Evolutionary conservation across 2,329 filamentous ascomycete species (phyloP), one percentile per base, ranked within the genome.

Genomic region (Stachybotrys chlorohalonatus): DNA sequence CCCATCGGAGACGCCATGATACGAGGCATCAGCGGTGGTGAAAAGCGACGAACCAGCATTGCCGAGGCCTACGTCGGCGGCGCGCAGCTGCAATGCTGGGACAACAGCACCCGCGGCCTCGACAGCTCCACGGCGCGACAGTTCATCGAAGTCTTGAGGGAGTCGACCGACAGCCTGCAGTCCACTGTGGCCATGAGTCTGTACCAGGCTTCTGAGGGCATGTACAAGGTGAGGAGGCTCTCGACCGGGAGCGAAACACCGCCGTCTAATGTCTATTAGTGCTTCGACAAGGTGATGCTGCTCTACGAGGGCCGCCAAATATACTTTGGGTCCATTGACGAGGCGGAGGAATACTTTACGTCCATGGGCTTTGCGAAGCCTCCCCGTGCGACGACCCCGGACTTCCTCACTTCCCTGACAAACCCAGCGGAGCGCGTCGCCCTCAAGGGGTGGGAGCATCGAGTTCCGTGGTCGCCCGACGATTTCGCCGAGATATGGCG

Each of bases 1-100:
- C 82, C 90, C 32, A 88, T 94, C 47, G 90, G 89, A 7, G 86
- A 90, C 59, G 79, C 80, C 0, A 87, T 90, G 59, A 78, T 93
- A 16, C 84, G 88, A 51, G 90, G 90, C 67, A 79, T 94, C 0
- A 88, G 83, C 52, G 89, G 87, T 58, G 87, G 85, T 53, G 88
- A 91, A 69, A 76, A 85, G 54, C 89, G 89, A 70, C 82, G 87
- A 57, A 86, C 90, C 7, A 87, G 83, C 8, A 89, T 91, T 58
- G 86, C 86, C 1, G 87, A 91, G 66, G 88, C 86, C 0, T 31
- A 36, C 6, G 15, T 57, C 3, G 47, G 31, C 8, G 8, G n/a
- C 11, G 31, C 52, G 8, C 53, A 51, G 5, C 47, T 58, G 11
- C 58, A 58, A 45, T 63, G 61, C 45, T 65, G 63, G 63, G 63